Evolutionary conservation across 1,284 basidiomycete genomes (phyloP).

Genomic region (Ganoderma resinaceum): DNA sequence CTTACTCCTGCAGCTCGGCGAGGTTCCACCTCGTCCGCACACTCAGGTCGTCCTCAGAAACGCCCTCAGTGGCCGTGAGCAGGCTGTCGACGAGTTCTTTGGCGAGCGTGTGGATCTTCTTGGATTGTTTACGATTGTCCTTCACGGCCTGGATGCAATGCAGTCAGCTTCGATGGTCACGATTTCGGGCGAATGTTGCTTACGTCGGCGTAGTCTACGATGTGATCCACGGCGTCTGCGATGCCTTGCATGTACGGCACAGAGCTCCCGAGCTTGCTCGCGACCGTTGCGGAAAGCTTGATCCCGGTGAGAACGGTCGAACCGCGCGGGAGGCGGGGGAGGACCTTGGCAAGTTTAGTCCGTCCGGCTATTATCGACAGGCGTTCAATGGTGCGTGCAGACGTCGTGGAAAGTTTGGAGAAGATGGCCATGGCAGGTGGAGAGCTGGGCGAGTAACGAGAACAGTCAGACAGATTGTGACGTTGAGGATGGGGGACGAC

Average conservation of each 20-base stretch:
- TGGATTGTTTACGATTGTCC: background rate
- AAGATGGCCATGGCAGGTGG: background rate
- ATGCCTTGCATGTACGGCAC: background rate
- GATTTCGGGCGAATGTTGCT: background rate
- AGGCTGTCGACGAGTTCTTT: background rate
- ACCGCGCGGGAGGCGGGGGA: background rate
- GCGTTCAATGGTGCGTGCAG: background rate
- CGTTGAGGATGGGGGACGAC: background rate
- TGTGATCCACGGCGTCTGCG: background rate
- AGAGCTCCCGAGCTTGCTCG: background rate
- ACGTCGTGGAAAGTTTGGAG: background rate
- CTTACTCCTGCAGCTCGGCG: background rate
- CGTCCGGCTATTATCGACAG: background rate
- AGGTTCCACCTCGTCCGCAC: background rate
- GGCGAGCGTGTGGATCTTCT: background rate
- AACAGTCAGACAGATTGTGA: background rate
- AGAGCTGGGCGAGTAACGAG: background rate
- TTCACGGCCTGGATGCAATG: background rate
- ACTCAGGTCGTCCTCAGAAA: background rate
- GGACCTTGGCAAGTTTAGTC: background rate
- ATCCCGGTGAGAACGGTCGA: background rate
- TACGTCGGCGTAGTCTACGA: background rate
- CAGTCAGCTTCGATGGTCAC: background rate
- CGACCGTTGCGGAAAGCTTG: background rate
- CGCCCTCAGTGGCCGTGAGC: background rate